Evolutionary conservation across 2,329 filamentous ascomycete genomes (phyloP).

Genomic region (Colletotrichum sp.): DNA sequence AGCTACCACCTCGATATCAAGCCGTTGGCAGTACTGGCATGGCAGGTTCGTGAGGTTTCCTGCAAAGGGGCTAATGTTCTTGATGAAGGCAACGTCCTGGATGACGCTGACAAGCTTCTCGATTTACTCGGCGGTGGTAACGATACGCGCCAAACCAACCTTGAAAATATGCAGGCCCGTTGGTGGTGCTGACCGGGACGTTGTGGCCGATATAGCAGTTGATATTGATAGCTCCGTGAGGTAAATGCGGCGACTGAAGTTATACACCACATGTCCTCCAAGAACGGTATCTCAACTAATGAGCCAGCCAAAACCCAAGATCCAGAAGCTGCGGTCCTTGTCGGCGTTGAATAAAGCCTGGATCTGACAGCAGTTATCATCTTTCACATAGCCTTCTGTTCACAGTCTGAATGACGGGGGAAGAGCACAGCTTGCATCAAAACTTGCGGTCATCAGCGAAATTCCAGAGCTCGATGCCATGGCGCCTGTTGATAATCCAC

Average conservation of each 20-base stretch:
- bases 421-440: not conserved
- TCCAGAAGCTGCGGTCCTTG: conserved; percentile 10
- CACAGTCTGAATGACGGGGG: no score
- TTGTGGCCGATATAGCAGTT: conserved; percentile 40
- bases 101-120: conserved; percentile 9
- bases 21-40: conserved; percentile 1
- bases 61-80: conserved; percentile 26
- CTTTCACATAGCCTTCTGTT: not conserved
- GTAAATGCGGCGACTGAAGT: conserved; percentile 24
- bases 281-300: conserved; percentile 25
- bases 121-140: conserved; percentile 28
- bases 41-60: conserved; percentile 27
- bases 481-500: not conserved
- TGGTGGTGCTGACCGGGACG: conserved; percentile 11
- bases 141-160: conserved; percentile 19
- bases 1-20: conserved; percentile 34
- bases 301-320: conserved; percentile 28
- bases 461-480: not conserved
- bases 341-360: conserved; percentile 15
- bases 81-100: conserved; percentile 30
- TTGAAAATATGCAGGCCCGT: not conserved
- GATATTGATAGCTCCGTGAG: conserved; percentile 26
- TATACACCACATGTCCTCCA: conserved; percentile 27
- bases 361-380: conserved; percentile 3
- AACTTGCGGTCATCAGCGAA: not conserved